A percentile compares a stretch with the other conserved stretches of the same genome.
Conservation (phyloP, 495 filamentous ascomycete species). For the Staphylotrichum longicolle region DNA sequence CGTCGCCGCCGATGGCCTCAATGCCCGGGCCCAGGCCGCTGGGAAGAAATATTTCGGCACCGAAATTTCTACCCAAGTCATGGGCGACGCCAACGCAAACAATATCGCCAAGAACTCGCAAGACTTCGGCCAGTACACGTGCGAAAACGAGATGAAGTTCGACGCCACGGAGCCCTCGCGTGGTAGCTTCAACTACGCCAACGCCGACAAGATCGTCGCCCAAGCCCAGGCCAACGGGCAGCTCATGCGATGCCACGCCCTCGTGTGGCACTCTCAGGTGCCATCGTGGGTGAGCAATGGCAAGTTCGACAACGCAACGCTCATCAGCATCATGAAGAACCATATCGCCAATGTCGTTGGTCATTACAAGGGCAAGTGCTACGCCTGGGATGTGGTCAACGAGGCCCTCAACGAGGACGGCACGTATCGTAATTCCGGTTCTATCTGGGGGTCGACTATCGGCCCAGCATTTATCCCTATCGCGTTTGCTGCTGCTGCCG, state of each 20-base stretch:
- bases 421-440: constrained; percentile 40
- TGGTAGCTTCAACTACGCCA: constrained; percentile 49
- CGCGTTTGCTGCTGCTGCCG: constrained; percentile 52
- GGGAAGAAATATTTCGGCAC: constrained; percentile 9
- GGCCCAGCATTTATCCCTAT: constrained; percentile 57
- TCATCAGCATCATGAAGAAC: constrained; percentile 46
- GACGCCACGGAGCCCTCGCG: constrained; percentile 23
- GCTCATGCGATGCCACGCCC: constrained; percentile 53
- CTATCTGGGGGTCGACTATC: constrained; percentile 53
- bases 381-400: constrained; percentile 54
- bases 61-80: not conserved
- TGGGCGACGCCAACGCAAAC: constrained; percentile 2
- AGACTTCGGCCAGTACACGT: not conserved
- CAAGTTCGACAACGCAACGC: constrained; percentile 48
- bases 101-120: constrained; percentile 7
- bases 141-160: constrained; percentile 9
- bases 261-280: constrained; percentile 59
- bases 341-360: constrained; percentile 52
- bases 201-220: constrained; percentile 47
- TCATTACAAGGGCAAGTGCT: constrained; percentile 49
- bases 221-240: constrained; percentile 49
- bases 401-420: constrained; percentile 50
- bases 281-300: constrained; percentile 49
- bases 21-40: not conserved
- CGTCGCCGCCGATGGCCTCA: constrained; percentile 4